phyloP scores from a whole-genome alignment of 129 eudicot species.

The Escallonia herrerae region DNA sequence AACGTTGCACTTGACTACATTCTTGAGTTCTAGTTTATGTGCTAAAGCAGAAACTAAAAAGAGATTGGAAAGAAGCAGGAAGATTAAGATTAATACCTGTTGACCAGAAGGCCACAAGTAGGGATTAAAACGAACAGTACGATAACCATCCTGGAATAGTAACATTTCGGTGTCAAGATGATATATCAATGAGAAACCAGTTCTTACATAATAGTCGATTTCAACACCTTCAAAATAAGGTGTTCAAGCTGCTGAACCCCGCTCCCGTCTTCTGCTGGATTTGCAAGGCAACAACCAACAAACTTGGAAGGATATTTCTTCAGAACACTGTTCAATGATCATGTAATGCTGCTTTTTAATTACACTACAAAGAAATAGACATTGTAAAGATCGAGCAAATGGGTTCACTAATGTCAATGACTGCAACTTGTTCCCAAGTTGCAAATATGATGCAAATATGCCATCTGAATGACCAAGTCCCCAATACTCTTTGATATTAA shows the following conservation, averaged over 20 bases:
- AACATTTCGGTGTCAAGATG: slow-evolving; percentile 11
- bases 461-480: not conserved
- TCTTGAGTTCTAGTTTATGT: not conserved
- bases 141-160: slow-evolving; percentile 60
- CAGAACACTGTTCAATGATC: slow-evolving; percentile 45
- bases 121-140: slow-evolving; percentile 90
- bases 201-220: not conserved
- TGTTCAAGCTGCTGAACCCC: slow-evolving; percentile 65
- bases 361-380: not conserved
- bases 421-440: not conserved
- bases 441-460: not conserved
- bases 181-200: not conserved
- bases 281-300: slow-evolving; percentile 88
- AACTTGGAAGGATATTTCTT: slow-evolving; percentile 77
- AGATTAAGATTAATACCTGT: slow-evolving; percentile 29
- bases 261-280: slow-evolving; percentile 83
- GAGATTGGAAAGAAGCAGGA: not conserved
- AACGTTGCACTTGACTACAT: not conserved
- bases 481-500: not conserved
- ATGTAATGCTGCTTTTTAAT: slow-evolving; percentile 3
- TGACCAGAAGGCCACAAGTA: slow-evolving; percentile 91
- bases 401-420: not conserved
- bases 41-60: too few species aligned
- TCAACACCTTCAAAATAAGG: slow-evolving; percentile 54
- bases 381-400: not conserved